phyloP scores from a whole-genome alignment of 805 yeast species.

The Teunomyces cretensis region DNA sequence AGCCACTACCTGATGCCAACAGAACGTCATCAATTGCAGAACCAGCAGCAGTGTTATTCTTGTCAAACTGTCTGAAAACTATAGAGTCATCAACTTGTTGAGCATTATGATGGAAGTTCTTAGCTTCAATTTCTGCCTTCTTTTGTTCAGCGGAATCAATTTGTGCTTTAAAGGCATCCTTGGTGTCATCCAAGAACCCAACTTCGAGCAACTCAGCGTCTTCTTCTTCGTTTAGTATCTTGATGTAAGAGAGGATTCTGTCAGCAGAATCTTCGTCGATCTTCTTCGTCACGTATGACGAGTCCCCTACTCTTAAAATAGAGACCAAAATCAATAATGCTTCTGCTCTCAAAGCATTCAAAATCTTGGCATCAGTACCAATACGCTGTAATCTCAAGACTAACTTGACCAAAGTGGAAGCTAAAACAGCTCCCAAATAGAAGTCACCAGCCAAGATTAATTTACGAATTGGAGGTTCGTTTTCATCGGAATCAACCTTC shows the following conservation, averaged over 20 bases:
- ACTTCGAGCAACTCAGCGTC: slow-evolving; percentile 50
- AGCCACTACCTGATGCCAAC: slow-evolving; percentile 51
- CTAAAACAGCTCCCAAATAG: slow-evolving; percentile 83
- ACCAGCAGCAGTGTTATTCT: slow-evolving; percentile 28
- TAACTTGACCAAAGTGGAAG: slow-evolving; percentile 85
- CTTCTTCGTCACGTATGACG: slow-evolving; percentile 62
- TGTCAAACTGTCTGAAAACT: slow-evolving; percentile 73
- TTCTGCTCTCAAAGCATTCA: slow-evolving; percentile 90
- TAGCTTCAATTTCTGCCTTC: slow-evolving; percentile 55
- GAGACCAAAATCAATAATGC: slow-evolving; percentile 92
- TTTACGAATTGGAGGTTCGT: slow-evolving; percentile 75
- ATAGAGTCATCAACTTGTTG: slow-evolving; percentile 79
- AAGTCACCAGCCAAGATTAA: slow-evolving; percentile 84
- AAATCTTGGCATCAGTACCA: slow-evolving; percentile 51
- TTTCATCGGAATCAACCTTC: slow-evolving; percentile 18
- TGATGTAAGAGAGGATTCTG: slow-evolving; percentile 84
- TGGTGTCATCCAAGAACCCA: slow-evolving; percentile 87
- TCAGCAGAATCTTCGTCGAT: slow-evolving; percentile 98
- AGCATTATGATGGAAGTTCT: slow-evolving; percentile 59
- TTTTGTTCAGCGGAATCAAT: slow-evolving; percentile 58
- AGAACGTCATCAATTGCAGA: slow-evolving; percentile 53
- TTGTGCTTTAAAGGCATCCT: slow-evolving; percentile 76
- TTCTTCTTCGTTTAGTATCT: slow-evolving; percentile 69
- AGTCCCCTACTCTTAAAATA: slow-evolving; percentile 82
- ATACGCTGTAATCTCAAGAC: slow-evolving; percentile 70